phyloP scores from a whole-genome alignment of 805 yeast genomes.

The Metschnikowia orientalis region DNA sequence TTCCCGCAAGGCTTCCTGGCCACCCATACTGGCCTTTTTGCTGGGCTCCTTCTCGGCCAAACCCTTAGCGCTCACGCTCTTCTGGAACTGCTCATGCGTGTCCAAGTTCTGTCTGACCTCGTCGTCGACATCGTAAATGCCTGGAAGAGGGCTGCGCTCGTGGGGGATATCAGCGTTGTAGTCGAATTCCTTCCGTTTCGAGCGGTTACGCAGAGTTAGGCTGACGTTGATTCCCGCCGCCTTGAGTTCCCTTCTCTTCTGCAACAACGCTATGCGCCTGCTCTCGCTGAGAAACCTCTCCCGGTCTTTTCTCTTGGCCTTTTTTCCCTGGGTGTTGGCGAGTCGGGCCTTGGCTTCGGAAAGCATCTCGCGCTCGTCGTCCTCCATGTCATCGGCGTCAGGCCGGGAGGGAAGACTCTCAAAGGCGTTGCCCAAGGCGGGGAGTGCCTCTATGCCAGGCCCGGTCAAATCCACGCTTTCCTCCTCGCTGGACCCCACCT shows the following conservation, averaged over 20 bases:
- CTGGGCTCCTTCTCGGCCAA: constrained; percentile 35
- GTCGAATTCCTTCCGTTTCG: constrained; percentile 61
- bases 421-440: constrained; percentile 46
- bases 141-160: constrained; percentile 64
- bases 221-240: constrained; percentile 66
- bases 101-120: constrained; percentile 45
- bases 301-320: constrained; percentile 84
- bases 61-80: constrained; percentile 37
- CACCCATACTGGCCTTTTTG: constrained; percentile 26
- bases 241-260: constrained; percentile 75
- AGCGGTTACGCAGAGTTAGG: constrained; percentile 49
- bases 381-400: constrained; percentile 74
- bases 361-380: constrained; percentile 86
- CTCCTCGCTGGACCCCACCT: constrained; percentile 23
- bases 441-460: constrained; percentile 49
- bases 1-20: constrained; percentile 20
- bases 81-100: constrained; percentile 41
- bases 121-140: constrained; percentile 62
- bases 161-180: constrained; percentile 81
- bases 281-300: constrained; percentile 81
- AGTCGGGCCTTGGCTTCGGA: constrained; percentile 92
- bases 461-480: constrained; percentile 37
- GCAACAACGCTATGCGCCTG: constrained; percentile 66
- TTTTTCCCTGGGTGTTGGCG: constrained; percentile 90
- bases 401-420: constrained; percentile 81